Evolutionary conservation across 139 green algal genomes (phyloP).

Genomic region (Chlorella sp.): DNA sequence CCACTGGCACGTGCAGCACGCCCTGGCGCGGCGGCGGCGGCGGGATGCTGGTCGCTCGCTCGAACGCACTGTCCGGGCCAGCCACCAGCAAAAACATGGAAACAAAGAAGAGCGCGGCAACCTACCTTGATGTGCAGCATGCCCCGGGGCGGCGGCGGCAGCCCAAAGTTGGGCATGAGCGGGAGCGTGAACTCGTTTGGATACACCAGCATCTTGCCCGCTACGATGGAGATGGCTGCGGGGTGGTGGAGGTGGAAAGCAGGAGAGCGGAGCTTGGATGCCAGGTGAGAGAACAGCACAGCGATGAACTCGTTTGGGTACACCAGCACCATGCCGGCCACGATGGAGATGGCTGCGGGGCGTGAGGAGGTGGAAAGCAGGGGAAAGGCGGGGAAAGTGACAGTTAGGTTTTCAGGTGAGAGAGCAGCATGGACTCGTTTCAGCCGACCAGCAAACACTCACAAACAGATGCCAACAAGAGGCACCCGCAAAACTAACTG

Average conservation of each 20-base stretch:
- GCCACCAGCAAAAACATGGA: no score
- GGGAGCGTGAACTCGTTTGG: slow-evolving; percentile 73
- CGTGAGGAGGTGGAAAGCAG: neutral
- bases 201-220: slow-evolving; percentile 65
- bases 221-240: slow-evolving; percentile 32
- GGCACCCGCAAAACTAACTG: no score
- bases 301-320: slow-evolving; percentile 74
- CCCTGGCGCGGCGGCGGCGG: no score
- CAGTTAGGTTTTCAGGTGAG: no score
- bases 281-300: slow-evolving; percentile 75
- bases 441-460: slow-evolving; percentile 59
- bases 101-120: no score
- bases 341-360: slow-evolving; percentile 15
- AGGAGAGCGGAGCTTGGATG: neutral
- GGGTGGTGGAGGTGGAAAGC: neutral
- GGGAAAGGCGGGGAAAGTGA: no score
- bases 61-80: no score
- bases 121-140: slow-evolving; percentile 55
- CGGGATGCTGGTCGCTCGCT: no score
- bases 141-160: slow-evolving; percentile 53
- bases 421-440: slow-evolving; percentile 73
- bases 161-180: slow-evolving; percentile 81
- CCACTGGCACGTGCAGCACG: no score
- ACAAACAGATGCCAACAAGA: no score
- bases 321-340: slow-evolving; percentile 59